Percentiles rank a stretch among this genome's conserved stretches.
phyloP scores from a whole-genome alignment of 768 basidiomycete genomes.

The Calocera cornea region DNA sequence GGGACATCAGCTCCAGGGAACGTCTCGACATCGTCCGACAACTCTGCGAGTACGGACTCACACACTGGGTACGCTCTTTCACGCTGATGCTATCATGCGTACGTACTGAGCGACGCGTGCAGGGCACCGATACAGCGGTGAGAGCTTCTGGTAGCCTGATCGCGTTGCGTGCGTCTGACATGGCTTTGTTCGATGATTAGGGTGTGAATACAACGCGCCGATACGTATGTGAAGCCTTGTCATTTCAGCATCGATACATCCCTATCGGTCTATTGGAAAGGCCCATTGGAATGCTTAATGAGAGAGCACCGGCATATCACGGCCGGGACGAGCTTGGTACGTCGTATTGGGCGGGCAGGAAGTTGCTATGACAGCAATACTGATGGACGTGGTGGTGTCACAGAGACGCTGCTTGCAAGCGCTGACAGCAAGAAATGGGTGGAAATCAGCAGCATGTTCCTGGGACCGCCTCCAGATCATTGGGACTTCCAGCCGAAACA shows the following conservation, averaged over 20 bases:
- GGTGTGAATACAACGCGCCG: conserved; percentile 85
- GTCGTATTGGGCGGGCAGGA: conserved; percentile 17
- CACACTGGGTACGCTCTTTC: conserved; percentile 32
- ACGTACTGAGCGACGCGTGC: conserved; percentile 38
- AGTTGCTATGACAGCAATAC: background rate
- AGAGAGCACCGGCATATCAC: conserved; percentile 73
- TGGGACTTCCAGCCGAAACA: conserved; percentile 89
- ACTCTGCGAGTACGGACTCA: conserved; percentile 70
- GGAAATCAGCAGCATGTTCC: conserved; percentile 87
- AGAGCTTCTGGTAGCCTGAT: conserved; percentile 14
- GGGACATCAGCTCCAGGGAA: conserved; percentile 83
- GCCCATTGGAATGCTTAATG: conserved; percentile 72
- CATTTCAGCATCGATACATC: conserved; percentile 92
- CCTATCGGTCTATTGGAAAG: conserved; percentile 83
- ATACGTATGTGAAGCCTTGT: conserved; percentile 88
- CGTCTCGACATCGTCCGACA: conserved; percentile 64
- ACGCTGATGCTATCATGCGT: background rate
- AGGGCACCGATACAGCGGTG: conserved; percentile 63
- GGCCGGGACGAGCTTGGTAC: conserved; percentile 80
- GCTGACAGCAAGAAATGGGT: conserved; percentile 76
- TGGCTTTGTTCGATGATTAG: conserved; percentile 5
- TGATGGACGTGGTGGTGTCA: conserved; percentile 12
- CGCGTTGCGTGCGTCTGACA: conserved; percentile 19
- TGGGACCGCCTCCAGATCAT: conserved; percentile 70
- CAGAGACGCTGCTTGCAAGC: conserved; percentile 76